These are phyloP conservation scores for Clonostachys byssicola DNA, from an alignment of 2,329 filamentous ascomycete genomes.

Conservation along the genomic window DNA sequence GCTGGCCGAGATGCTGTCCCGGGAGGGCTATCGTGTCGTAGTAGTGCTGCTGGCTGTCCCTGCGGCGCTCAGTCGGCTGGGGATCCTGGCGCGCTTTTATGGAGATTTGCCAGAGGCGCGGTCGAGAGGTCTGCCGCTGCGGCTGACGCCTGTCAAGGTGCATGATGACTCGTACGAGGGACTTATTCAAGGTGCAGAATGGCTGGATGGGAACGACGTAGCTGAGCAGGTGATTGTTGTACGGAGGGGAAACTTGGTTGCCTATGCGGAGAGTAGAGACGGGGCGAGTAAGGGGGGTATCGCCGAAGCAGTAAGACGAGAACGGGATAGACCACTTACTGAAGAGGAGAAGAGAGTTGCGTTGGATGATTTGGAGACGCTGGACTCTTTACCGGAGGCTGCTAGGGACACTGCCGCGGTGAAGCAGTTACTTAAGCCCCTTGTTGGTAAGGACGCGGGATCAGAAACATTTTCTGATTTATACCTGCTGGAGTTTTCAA, in stretches of 20 bases:
- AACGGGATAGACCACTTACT: background rate
- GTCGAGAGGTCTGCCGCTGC: slow-evolving; percentile 24
- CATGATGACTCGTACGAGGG: slow-evolving; percentile 40
- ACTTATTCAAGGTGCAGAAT: slow-evolving; percentile 25
- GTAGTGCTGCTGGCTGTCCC: slow-evolving; percentile 38
- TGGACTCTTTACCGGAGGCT: background rate
- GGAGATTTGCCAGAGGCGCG: slow-evolving; percentile 24
- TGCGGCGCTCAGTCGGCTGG: slow-evolving; percentile 31
- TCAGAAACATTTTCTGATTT: too few species aligned
- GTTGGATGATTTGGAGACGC: background rate
- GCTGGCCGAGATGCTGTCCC: slow-evolving; percentile 26
- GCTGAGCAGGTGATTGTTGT: slow-evolving; percentile 31
- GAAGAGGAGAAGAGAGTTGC: background rate
- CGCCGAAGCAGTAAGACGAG: background rate
- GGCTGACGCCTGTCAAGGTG: slow-evolving; percentile 36
- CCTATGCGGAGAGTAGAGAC: slow-evolving; percentile 5
- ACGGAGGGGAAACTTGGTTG: slow-evolving; percentile 28
- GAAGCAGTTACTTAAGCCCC: background rate
- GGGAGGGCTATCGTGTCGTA: slow-evolving; percentile 26
- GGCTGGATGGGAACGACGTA: slow-evolving; percentile 22
- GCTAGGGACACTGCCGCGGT: background rate
- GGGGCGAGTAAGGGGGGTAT: too few species aligned
- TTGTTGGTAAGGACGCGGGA: background rate
- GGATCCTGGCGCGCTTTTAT: slow-evolving; percentile 33
- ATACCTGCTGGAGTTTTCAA: too few species aligned